Percentiles rank a stretch among this genome's conserved stretches.
Conservation (phyloP, 2,329 filamentous ascomycete genomes). For the Cryphonectria carpinicola region DNA sequence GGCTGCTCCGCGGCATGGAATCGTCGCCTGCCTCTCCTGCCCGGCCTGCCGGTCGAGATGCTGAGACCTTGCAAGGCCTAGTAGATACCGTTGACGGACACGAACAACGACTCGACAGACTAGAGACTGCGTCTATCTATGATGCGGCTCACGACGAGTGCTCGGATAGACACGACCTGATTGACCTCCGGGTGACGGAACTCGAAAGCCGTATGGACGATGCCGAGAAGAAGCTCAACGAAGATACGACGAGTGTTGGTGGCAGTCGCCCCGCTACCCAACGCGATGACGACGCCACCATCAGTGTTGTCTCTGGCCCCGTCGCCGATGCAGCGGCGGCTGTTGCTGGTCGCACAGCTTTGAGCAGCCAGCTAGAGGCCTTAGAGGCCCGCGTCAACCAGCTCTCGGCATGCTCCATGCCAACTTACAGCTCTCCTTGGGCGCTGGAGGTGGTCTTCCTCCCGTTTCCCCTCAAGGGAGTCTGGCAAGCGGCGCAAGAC, state of each 20-base stretch:
- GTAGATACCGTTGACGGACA: slow-evolving; percentile 62
- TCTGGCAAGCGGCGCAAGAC: slow-evolving; percentile 57
- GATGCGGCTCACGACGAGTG: slow-evolving; percentile 70
- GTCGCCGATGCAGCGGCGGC: slow-evolving; percentile 46
- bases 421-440: slow-evolving; percentile 69
- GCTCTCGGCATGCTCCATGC: slow-evolving; percentile 61
- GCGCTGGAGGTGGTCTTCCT: slow-evolving; percentile 76
- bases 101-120: slow-evolving; percentile 65
- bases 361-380: slow-evolving; percentile 54
- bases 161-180: slow-evolving; percentile 66
- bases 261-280: slow-evolving; percentile 43
- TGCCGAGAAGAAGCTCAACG: slow-evolving; percentile 56
- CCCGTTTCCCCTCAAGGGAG: slow-evolving; percentile 65
- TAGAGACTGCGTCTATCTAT: slow-evolving; percentile 74
- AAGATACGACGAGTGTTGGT: slow-evolving; percentile 48
- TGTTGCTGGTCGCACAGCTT: slow-evolving; percentile 48
- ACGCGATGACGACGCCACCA: slow-evolving; percentile 47
- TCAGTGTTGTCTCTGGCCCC: slow-evolving; percentile 52
- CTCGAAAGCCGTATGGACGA: slow-evolving; percentile 68
- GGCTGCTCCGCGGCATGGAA: neutral
- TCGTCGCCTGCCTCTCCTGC: slow-evolving; percentile 3
- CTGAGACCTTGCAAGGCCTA: slow-evolving; percentile 48
- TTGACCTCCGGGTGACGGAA: slow-evolving; percentile 70
- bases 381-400: slow-evolving; percentile 56
- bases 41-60: slow-evolving; percentile 20